These are phyloP conservation scores for Peterozyma xylosa DNA, from an alignment of 805 yeast species.

Conservation along the genomic window DNA sequence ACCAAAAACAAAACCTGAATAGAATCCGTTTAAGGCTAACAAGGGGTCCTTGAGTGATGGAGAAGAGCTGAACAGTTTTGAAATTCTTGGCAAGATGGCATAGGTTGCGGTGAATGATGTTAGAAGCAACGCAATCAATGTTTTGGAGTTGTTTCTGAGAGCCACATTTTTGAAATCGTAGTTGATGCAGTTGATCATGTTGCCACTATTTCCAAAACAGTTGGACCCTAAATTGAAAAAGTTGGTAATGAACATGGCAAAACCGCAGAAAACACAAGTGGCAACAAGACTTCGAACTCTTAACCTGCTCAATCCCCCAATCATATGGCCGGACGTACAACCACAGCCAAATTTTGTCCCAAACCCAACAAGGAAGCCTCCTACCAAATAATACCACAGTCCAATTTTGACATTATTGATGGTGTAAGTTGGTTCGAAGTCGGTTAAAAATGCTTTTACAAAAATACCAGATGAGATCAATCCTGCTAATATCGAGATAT, in stretches of 20 bases:
- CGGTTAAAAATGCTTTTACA: slow-evolving; percentile 16
- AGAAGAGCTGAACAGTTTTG: not conserved
- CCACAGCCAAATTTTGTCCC: slow-evolving; percentile 43
- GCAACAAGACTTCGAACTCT: slow-evolving; percentile 38
- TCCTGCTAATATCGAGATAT: slow-evolving; percentile 28
- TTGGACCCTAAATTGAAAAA: slow-evolving; percentile 5
- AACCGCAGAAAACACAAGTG: slow-evolving; percentile 26
- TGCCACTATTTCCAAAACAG: not conserved
- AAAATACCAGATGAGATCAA: slow-evolving; percentile 21
- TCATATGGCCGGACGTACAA: slow-evolving; percentile 51
- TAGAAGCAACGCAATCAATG: slow-evolving; percentile 9
- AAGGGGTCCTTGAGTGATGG: slow-evolving; percentile 1
- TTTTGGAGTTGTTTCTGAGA: slow-evolving; percentile 10
- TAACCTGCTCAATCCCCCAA: slow-evolving; percentile 39
- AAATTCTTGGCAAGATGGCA: slow-evolving; percentile 18
- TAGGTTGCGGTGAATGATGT: slow-evolving; percentile 15
- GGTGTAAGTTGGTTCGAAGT: slow-evolving; percentile 12
- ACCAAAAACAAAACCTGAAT: slow-evolving; percentile 30
- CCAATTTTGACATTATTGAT: not conserved
- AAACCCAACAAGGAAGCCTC: slow-evolving; percentile 37
- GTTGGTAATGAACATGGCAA: slow-evolving; percentile 22
- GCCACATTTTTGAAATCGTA: slow-evolving; percentile 13
- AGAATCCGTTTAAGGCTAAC: slow-evolving; percentile 13
- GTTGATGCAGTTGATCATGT: slow-evolving; percentile 8
- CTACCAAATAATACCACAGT: slow-evolving; percentile 7